Percentiles rank a stretch among this genome's conserved stretches.
These are phyloP conservation scores for Xylariales sp. DNA, from an alignment of 2,329 filamentous ascomycete genomes.

Conservation along the genomic window DNA sequence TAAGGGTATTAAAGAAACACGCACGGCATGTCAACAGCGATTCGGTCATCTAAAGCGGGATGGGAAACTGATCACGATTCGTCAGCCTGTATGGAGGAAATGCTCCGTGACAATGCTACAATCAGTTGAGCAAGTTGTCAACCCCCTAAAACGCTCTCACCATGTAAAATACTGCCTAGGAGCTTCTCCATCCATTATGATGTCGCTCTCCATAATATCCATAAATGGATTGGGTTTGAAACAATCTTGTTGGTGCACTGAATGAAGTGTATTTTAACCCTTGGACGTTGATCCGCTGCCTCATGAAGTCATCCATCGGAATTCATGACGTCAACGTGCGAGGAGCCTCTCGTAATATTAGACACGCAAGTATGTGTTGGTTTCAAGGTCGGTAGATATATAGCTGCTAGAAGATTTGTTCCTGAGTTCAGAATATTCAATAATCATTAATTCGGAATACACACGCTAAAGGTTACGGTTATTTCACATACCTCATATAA, in stretches of 20 bases:
- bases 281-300: constrained; percentile 17
- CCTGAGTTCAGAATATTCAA: not conserved
- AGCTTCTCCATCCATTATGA: constrained; percentile 1
- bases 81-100: not conserved
- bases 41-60: too few relatives aligned
- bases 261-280: not conserved
- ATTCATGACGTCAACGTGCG: constrained; percentile 43
- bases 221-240: not conserved
- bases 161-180: not conserved
- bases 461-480: not conserved
- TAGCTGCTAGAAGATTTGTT: too few relatives aligned
- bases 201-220: constrained; percentile 17
- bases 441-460: not conserved
- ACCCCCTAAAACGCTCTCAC: too few relatives aligned
- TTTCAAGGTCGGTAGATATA: constrained; percentile 11
- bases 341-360: constrained; percentile 4
- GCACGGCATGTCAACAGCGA: not conserved
- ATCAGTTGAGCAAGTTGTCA: too few relatives aligned
- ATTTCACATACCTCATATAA: not conserved
- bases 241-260: not conserved
- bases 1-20: not conserved
- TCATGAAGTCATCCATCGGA: constrained; percentile 42
- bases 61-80: not conserved
- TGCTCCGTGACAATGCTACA: constrained; percentile 3
- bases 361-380: not conserved